These are phyloP conservation scores for Cinchona pubescens DNA, from an alignment of 257 asterid genomes.

Conservation along the genomic window DNA sequence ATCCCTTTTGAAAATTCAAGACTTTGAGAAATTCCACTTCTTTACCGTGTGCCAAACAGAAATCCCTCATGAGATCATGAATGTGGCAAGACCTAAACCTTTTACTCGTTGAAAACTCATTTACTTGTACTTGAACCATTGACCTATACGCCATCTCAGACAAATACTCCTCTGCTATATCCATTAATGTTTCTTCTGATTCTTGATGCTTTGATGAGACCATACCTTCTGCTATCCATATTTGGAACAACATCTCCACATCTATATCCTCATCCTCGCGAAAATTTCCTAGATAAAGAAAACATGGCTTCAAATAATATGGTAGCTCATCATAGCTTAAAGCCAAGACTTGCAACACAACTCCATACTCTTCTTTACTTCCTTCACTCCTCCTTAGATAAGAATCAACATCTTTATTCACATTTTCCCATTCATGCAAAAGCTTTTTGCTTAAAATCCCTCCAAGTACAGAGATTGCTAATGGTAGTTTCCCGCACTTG, in stretches of 20 bases:
- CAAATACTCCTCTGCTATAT: neutral
- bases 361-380: neutral
- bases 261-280: neutral
- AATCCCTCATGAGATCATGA: neutral
- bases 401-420: neutral
- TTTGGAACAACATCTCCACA: neutral
- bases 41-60: neutral
- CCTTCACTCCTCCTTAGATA: neutral
- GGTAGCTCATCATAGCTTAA: neutral
- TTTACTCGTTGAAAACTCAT: neutral
- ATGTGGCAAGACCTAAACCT: neutral
- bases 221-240: slow-evolving; percentile 4
- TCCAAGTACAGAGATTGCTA: neutral
- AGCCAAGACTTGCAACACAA: neutral
- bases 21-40: neutral
- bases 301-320: neutral
- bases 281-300: neutral
- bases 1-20: neutral
- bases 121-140: neutral
- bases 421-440: neutral
- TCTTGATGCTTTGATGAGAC: neutral
- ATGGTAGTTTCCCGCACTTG: neutral
- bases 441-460: neutral
- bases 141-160: neutral
- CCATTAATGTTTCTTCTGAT: neutral